These are phyloP conservation scores for Suhomyces xylopsoci DNA, from an alignment of 805 yeast genomes.

Conservation along the genomic window DNA sequence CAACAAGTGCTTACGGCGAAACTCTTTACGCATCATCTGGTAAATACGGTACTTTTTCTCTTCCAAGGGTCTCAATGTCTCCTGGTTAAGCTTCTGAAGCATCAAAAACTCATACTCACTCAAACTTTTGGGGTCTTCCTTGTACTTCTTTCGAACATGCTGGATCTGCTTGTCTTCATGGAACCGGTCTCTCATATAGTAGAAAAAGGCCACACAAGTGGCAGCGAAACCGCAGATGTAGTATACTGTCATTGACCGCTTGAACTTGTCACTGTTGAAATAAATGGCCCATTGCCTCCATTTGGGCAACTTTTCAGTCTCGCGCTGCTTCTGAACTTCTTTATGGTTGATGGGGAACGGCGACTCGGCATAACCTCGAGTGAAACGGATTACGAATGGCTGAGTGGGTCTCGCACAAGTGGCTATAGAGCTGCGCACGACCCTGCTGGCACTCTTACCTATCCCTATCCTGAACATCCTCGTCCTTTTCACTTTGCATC, in stretches of 20 bases:
- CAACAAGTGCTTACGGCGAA: slow-evolving; percentile 36
- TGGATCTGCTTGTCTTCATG: slow-evolving; percentile 60
- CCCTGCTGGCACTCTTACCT: background rate
- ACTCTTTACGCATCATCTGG: slow-evolving; percentile 49
- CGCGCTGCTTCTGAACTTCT: slow-evolving; percentile 24
- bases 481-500: background rate
- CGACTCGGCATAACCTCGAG: slow-evolving; percentile 14
- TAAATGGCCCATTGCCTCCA: slow-evolving; percentile 41
- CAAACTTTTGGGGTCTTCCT: slow-evolving; percentile 31
- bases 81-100: slow-evolving; percentile 55
- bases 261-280: slow-evolving; percentile 52
- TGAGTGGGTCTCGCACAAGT: background rate
- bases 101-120: slow-evolving; percentile 65
- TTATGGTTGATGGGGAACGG: slow-evolving; percentile 39
- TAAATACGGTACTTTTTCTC: slow-evolving; percentile 57
- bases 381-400: background rate
- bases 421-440: background rate
- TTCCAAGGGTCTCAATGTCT: slow-evolving; percentile 63
- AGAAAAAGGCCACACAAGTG: slow-evolving; percentile 56
- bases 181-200: slow-evolving; percentile 65
- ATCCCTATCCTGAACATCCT: background rate
- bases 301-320: slow-evolving; percentile 29
- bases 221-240: slow-evolving; percentile 58
- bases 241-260: slow-evolving; percentile 57
- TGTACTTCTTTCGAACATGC: slow-evolving; percentile 36